Evolutionary conservation across 192 early-diverging fungal species (phyloP), one percentile per base, ranked within the genome.

Genomic region (Backusella westeae): DNA sequence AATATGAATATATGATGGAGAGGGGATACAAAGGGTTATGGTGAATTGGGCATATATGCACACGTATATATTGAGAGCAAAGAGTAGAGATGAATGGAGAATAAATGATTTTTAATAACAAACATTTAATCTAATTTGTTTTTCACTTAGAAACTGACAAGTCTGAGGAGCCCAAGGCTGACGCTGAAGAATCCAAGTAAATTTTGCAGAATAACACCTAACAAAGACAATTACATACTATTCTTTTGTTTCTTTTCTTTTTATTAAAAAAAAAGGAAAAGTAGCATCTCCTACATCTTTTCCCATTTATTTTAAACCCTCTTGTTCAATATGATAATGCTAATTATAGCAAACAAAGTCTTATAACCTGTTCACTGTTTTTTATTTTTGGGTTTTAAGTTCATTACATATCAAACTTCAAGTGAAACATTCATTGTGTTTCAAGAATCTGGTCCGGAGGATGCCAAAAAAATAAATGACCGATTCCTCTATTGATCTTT

Each of bases 41-140:
- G 89, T 96, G 63, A 83, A 95, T 95, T 84, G 89, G 95, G 85
- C 92, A 95, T 87, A 94, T 96, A 38, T 98, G 97, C 77, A 96
- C 98, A 63, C 3, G 12, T 7, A 63, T 29, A 29, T 44, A 3
- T 44, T 17, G 15, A 17, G 42, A 44, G 42, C 4, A 63, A 23
- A 29, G 56, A 29, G 56, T 6, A 21, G 3, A 68, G 29, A 12
- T n/a, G 19, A n/a, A 49, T 49, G 19, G 34, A 1, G 0, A 15
- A 35, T n/a, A 68, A 34, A 14, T 96, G 96, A 4, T 44, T 44
- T 32, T 44, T 44, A 44, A 17, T 44, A 97, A 95, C 73, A 95
- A 95, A 74, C 96, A 98, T 78, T 89, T 97, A 78, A 93, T 4
- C 1, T 29, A 29, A 21, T 29, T 29, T 14, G 3, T 63, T 63